Evolutionary conservation across 768 basidiomycete species (phyloP), one percentile per base, ranked within the genome.

Genomic region (Rossbeevera mucosa): DNA sequence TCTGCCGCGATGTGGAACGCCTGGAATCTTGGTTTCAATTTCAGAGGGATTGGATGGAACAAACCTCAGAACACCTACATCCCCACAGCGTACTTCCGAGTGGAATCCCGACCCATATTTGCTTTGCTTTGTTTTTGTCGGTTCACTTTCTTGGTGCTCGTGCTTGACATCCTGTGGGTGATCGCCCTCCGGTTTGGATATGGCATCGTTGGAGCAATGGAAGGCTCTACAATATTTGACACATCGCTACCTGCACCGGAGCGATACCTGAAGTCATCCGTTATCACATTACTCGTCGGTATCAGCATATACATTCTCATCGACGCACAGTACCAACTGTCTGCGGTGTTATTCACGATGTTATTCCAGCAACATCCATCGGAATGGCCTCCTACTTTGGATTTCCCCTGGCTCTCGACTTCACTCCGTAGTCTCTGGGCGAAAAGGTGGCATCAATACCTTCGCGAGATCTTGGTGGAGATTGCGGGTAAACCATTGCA

Each of bases 371-470:
- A 85, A 61, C 56, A 71, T 43, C 76, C 77, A 0, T 70, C 68
- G 0, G 73, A 80, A 46, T 87, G 84, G 83, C 86, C 86, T 0
- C 85, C 83, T 1, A 53, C 81, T 21, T 85, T 86, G 64, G 70
- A 79, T 49, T 47, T 67, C 6, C 86, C 86, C 4, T 87, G 79
- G 77, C 38, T 62, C 9, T 64, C 81, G 0, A 80, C 79, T 3
- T 86, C 83, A 4, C 66, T 88, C n/a, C 64, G 70, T 31, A 76
- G 81, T 21, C 80, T 84, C 51, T 88, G 86, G 87, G 72, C 76
- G 4, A 63, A 55, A 50, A 68, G 77, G n/a, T 88, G 87, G 86
- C 86, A 88, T 57, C 85, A 86, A 58, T 53, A 81, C 5, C 83
- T 86, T 60, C 76, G 85, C 9, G 76, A 81, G 41, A 59, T 65